These are phyloP conservation scores for Obba rivulosa DNA, from an alignment of 768 basidiomycete genomes.

Conservation along the genomic window DNA sequence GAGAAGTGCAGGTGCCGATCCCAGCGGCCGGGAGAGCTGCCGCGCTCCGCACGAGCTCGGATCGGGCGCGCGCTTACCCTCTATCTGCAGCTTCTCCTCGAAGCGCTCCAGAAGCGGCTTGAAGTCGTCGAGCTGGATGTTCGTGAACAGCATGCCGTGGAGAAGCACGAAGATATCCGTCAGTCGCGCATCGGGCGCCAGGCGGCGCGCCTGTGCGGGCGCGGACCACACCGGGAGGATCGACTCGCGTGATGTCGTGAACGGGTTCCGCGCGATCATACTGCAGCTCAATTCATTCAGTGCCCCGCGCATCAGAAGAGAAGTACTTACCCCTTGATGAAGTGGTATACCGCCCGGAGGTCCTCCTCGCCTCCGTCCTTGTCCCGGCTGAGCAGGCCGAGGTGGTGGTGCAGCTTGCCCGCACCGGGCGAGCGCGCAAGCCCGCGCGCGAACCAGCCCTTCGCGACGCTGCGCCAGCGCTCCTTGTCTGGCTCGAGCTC, in stretches of 20 bases:
- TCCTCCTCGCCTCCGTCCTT: slow-evolving; percentile 85
- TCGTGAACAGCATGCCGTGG: slow-evolving; percentile 97
- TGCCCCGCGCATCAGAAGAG: slow-evolving; percentile 1
- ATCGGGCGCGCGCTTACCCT: slow-evolving; percentile 26
- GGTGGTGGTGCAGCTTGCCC: slow-evolving; percentile 90
- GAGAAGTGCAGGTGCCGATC: neutral
- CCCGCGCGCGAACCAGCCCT: slow-evolving; percentile 90
- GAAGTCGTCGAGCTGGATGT: slow-evolving; percentile 92
- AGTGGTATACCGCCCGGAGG: slow-evolving; percentile 85
- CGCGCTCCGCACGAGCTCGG: neutral
- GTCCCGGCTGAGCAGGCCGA: slow-evolving; percentile 84
- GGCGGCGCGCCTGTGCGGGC: slow-evolving; percentile 64
- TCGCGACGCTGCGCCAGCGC: slow-evolving; percentile 82
- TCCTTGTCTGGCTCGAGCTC: slow-evolving; percentile 91
- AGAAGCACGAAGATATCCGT: slow-evolving; percentile 85
- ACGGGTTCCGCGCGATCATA: slow-evolving; percentile 88
- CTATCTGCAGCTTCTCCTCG: slow-evolving; percentile 80
- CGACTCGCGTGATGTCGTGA: slow-evolving; percentile 83
- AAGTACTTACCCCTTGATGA: slow-evolving; percentile 76
- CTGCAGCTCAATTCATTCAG: slow-evolving; percentile 33
- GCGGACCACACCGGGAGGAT: slow-evolving; percentile 85
- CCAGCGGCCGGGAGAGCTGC: neutral
- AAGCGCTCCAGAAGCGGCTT: slow-evolving; percentile 74
- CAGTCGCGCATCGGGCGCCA: slow-evolving; percentile 65
- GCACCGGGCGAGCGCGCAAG: slow-evolving; percentile 88